A percentile compares a stretch with the other conserved stretches of the same genome.
phyloP scores from a whole-genome alignment of 768 basidiomycete species.

The Mycena sanguinolenta region DNA sequence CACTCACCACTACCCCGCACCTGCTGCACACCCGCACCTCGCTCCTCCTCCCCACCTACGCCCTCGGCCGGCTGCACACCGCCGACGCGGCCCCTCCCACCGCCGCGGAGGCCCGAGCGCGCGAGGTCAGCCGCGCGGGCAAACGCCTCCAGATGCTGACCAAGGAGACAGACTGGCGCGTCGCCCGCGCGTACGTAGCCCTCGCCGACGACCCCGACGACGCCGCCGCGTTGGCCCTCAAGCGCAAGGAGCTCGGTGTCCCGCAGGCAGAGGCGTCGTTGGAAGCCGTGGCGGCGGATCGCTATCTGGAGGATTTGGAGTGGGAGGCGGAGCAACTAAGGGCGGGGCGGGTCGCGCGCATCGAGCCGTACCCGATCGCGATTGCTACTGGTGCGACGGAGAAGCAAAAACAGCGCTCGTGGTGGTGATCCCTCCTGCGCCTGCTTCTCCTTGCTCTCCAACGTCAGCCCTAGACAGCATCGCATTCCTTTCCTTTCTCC shows the following conservation, averaged over 20 bases:
- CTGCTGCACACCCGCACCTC: constrained; percentile 77
- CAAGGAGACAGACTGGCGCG: constrained; percentile 76
- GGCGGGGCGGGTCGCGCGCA: constrained; percentile 41
- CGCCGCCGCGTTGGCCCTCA: constrained; percentile 39
- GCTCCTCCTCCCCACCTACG: constrained; percentile 65
- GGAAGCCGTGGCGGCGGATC: constrained; percentile 67
- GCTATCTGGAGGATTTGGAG: constrained; percentile 76
- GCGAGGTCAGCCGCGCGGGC: constrained; percentile 64
- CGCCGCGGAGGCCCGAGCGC: constrained; percentile 48
- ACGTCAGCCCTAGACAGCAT: no score
- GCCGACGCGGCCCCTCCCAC: constrained; percentile 38
- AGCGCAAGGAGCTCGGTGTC: constrained; percentile 50
- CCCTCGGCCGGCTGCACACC: constrained; percentile 43
- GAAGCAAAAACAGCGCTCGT: neutral
- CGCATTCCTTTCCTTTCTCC: no score
- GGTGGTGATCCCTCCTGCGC: no score
- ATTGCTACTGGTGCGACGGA: no score
- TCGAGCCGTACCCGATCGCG: constrained; percentile 32
- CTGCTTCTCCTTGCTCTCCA: no score
- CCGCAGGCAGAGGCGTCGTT: constrained; percentile 45
- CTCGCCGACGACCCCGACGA: constrained; percentile 64
- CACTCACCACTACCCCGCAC: constrained; percentile 79
- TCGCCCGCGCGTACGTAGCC: constrained; percentile 79
- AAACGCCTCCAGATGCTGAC: constrained; percentile 73
- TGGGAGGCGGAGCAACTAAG: constrained; percentile 67